Conservation (phyloP, 2,329 filamentous ascomycete species). For the Colletotrichum zoysiae region DNA sequence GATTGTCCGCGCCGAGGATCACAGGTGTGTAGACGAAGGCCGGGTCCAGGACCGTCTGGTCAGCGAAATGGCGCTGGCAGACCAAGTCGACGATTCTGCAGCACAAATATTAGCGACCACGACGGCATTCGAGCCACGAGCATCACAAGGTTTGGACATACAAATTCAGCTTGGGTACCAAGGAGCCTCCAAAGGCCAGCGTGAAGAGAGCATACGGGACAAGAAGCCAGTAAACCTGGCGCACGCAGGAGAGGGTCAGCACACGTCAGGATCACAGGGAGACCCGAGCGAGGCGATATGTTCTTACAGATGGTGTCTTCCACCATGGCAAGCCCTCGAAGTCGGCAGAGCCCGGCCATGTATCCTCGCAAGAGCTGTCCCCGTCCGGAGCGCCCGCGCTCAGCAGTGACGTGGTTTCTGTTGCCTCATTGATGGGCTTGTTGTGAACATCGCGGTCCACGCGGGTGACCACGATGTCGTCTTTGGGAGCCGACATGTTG, state of each 20-base stretch:
- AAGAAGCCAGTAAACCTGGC: constrained; percentile 84
- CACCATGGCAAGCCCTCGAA: constrained; percentile 74
- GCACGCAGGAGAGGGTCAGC: constrained; percentile 24
- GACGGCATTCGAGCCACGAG: neutral
- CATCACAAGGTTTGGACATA: constrained; percentile 51
- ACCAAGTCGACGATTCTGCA: constrained; percentile 80
- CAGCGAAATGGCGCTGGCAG: constrained; percentile 84
- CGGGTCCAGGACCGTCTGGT: constrained; percentile 71
- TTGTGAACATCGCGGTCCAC: constrained; percentile 29
- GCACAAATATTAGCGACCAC: constrained; percentile 30
- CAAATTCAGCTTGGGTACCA: constrained; percentile 90
- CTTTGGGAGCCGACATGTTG: constrained; percentile 35
- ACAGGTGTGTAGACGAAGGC: constrained; percentile 72
- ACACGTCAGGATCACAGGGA: constrained; percentile 7
- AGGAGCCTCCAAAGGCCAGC: constrained; percentile 85
- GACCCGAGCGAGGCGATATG: neutral
- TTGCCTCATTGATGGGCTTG: constrained; percentile 38
- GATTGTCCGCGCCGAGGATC: constrained; percentile 76
- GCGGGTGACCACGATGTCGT: constrained; percentile 37
- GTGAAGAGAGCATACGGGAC: constrained; percentile 85
- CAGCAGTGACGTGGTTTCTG: constrained; percentile 57
- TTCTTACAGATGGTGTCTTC: constrained; percentile 70
- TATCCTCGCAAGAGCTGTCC: constrained; percentile 44
- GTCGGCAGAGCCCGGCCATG: constrained; percentile 67
- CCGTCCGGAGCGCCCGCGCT: constrained; percentile 45